A percentile compares a stretch with the other conserved stretches of the same genome.
Evolutionary conservation across 2,329 filamentous ascomycete species (phyloP).

Genomic region (Nemania diffusa): DNA sequence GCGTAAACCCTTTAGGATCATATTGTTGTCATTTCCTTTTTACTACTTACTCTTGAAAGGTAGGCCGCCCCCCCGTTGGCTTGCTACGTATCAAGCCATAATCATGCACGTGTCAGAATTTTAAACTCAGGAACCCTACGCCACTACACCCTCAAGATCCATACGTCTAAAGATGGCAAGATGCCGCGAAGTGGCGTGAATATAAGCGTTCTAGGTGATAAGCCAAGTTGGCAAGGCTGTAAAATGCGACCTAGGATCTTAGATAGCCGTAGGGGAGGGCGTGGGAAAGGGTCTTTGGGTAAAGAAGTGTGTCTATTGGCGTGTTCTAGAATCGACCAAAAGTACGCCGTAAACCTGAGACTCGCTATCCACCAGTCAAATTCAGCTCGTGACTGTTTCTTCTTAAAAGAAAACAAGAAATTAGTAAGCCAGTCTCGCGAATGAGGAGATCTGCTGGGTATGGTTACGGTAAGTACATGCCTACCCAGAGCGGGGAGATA

Average conservation of each 20-base stretch:
- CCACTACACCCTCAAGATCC: background rate
- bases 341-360: background rate
- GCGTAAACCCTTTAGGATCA: background rate
- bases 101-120: conserved; percentile 27
- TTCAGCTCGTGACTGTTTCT: background rate
- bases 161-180: conserved; percentile 6
- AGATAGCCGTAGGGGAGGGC: conserved; percentile 10
- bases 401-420: background rate
- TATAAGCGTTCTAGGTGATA: conserved; percentile 1
- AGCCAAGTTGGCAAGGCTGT: conserved; percentile 25
- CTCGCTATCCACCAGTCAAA: background rate
- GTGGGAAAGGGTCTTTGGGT: background rate
- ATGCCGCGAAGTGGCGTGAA: conserved; percentile 18
- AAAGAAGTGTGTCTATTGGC: conserved; percentile 7
- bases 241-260: conserved; percentile 23
- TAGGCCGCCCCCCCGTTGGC: background rate
- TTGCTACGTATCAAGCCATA: conserved; percentile 18
- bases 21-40: background rate
- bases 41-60: background rate
- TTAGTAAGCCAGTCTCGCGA: conserved; percentile 14
- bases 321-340: conserved; percentile 9
- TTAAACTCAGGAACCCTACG: conserved; percentile 18
- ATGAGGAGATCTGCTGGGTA: conserved; percentile 1
- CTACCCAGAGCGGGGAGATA: background rate
- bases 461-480: conserved; percentile 4